Evolutionary conservation across 805 yeast genomes (phyloP), one percentile per base, ranked within the genome.

Genomic region (Saturnispora bothae): DNA sequence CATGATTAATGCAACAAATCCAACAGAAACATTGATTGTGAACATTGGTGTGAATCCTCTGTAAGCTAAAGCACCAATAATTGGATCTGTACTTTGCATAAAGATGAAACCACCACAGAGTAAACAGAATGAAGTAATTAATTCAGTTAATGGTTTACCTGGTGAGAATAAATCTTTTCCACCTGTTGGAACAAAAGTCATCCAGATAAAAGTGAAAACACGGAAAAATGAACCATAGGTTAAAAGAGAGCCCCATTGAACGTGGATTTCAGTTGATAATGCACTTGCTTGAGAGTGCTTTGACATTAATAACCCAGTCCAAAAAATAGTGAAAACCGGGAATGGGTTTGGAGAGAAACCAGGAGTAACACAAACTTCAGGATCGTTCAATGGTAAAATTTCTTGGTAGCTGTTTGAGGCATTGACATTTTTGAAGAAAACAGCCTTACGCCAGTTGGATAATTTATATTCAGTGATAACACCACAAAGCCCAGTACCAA

Each of bases 271-370:
- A 3, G 96, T 85, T 3, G 96, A 78, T 23, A 81, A 68, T 38
- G 56, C 65, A 1, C 92, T 78, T 5, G 88, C 82, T 60, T 92
- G 98, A 28, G 76, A 77, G 60, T 92, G 98, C 58, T 81, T 84
- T 2, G 96, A 86, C 98, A 92, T 92, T 44, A 92, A 67, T 12
- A 80, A 69, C 21, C 98, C 98, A 1, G 97, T 92, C 95, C 96
- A 92, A 62, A 83, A 92, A 25, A 92, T 83, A 2, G 94, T 85
- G 47, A 92, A 73, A 1, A 83, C 77, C 3, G 97, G 96, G 72
- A 92, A 85, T 25, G 96, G 96, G 56, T 92, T 92, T 46, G 94
- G 88, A 1, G 94, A 79, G 57, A 65, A 83, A 0, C 94, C 94
- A 2, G 88, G 88, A 1, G 79, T 59, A 23, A 33, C 34, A 10